Evolutionary conservation across 495 filamentous ascomycete genomes (phyloP).

Genomic region (Tuber brumale): DNA sequence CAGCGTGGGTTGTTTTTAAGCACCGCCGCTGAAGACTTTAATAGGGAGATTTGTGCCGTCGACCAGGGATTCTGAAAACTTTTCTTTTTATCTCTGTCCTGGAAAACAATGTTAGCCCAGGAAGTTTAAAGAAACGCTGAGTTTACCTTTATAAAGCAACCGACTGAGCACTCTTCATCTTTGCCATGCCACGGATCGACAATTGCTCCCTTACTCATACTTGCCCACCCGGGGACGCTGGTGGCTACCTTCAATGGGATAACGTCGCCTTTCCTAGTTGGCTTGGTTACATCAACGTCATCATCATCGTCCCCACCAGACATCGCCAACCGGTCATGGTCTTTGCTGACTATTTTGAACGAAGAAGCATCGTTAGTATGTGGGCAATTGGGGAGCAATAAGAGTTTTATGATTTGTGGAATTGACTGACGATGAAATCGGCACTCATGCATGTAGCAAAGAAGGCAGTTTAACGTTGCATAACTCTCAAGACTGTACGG

Average conservation of each 20-base stretch:
- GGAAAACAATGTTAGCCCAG: background rate
- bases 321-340: slow-evolving; percentile 31
- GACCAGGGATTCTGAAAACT: slow-evolving; percentile 20
- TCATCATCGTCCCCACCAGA: slow-evolving; percentile 5
- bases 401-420: background rate
- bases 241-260: slow-evolving; percentile 24
- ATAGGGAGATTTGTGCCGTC: slow-evolving; percentile 25
- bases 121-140: background rate
- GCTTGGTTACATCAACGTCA: background rate
- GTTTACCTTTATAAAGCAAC: slow-evolving; percentile 35
- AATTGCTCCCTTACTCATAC: slow-evolving; percentile 20
- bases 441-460: slow-evolving; percentile 44
- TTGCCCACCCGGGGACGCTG: slow-evolving; percentile 33
- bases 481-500: slow-evolving; percentile 42
- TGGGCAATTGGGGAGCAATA: background rate
- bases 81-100: slow-evolving; percentile 8
- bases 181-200: slow-evolving; percentile 24
- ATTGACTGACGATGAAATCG: slow-evolving; percentile 39
- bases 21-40: slow-evolving; percentile 29
- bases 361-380: background rate
- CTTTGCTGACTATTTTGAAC: slow-evolving; percentile 25
- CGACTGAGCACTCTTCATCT: slow-evolving; percentile 24
- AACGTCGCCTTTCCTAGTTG: slow-evolving; percentile 16
- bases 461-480: slow-evolving; percentile 38
- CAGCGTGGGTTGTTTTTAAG: slow-evolving; percentile 37